These are phyloP conservation scores for Trichothecium roseum DNA, from an alignment of 2,329 filamentous ascomycete genomes.

Conservation along the genomic window DNA sequence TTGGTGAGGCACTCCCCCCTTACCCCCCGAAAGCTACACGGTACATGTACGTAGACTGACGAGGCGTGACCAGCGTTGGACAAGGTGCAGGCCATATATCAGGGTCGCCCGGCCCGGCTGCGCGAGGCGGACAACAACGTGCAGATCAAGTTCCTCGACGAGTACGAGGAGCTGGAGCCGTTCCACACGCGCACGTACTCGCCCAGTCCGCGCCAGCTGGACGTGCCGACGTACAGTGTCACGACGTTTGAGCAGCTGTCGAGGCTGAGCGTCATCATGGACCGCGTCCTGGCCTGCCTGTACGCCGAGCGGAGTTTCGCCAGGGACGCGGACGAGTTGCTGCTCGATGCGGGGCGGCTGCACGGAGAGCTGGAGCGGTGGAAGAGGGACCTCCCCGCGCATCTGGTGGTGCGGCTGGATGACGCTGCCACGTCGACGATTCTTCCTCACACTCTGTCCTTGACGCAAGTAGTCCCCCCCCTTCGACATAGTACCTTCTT, in stretches of 20 bases:
- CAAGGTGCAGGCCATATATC: conserved; percentile 42
- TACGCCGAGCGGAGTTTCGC: conserved; percentile 26
- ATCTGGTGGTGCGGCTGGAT: conserved; percentile 14
- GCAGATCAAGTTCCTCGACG: conserved; percentile 32
- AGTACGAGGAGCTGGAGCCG: conserved; percentile 38
- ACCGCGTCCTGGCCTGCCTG: conserved; percentile 29
- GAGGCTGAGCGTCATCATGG: conserved; percentile 33
- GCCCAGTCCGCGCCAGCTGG: conserved; percentile 14
- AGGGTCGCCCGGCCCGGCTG: conserved; percentile 35
- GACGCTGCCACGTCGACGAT: conserved; percentile 13
- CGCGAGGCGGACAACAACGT: conserved; percentile 32
- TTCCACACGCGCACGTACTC: conserved; percentile 32
- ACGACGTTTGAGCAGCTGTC: conserved; percentile 29
- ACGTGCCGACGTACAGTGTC: conserved; percentile 25
- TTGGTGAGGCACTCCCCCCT: no score
- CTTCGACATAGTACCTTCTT: no score
- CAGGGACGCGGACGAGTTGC: conserved; percentile 15
- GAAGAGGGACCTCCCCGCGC: conserved; percentile 24
- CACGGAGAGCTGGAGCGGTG: conserved; percentile 28
- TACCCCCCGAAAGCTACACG: no score
- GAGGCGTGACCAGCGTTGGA: conserved; percentile 20
- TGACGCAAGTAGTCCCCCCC: conserved; percentile 1
- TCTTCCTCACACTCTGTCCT: conserved; percentile 5
- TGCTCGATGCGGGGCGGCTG: conserved; percentile 18
- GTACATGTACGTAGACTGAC: no score